Base-by-base conservation (phyloP, 2,329 filamentous ascomycete genomes). In the Zymoseptoria tritici region DNA sequence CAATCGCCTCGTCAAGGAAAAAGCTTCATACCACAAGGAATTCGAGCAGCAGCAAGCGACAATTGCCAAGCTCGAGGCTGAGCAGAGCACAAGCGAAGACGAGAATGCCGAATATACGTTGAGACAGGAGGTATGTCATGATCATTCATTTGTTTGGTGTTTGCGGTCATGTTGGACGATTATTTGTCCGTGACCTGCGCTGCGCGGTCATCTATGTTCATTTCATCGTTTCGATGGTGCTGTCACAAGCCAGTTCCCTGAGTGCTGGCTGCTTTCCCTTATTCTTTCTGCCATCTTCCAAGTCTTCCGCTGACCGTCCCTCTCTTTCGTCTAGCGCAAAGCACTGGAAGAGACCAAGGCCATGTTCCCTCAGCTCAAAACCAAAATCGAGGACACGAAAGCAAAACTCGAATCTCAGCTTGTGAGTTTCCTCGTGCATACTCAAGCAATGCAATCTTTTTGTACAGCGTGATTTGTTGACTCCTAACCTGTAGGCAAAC, bases 11-110 rank as follows among this genome's bases (percentile, higher is more conserved):
- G 84, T 96, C 66, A 97, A 96, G 76, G 94, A 99, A 76, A 90
- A 97, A 75, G 80, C 83, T 49, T 93, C 87, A 69, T 97, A 99
- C 78, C 88, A 92, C 80, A 88, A 88, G 72, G 94, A 99, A 75
- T 82, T 92, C 20, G 79, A 83, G 64, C 80, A 87, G 65, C 92
- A 97, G 73, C 81, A 89, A 68, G 81, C 83, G 62, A 84, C 88
- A 59, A 83, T 95, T 64, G 78, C 83, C 73, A 84, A 85, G 72
- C 81, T 96, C 52, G 85, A 88, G 67, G 73, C 76, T 3, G 77
- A 74, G 16, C 65, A 67, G 46, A 63, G 59, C 55, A 66, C 64
- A 36, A 80, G 83, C 57, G 81, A 83, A 8, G 82, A 84, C 11
- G 85, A 86, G 67, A 96, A 97, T 75, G 85, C 83, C 55, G 85